These are phyloP conservation scores for Cinnamomum micranthum DNA, from an alignment of 164 flowering plant species.

Conservation along the genomic window DNA sequence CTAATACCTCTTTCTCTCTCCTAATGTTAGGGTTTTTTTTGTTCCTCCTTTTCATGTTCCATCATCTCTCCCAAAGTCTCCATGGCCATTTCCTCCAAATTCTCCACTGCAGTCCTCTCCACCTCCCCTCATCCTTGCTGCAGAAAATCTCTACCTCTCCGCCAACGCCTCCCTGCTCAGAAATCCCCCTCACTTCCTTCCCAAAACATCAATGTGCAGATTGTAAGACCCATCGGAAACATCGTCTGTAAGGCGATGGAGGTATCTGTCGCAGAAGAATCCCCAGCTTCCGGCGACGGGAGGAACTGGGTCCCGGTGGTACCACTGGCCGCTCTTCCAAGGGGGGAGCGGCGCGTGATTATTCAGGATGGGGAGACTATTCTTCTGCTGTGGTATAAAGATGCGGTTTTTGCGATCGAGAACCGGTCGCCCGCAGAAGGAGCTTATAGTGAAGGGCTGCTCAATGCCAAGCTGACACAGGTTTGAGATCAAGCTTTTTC, in stretches of 20 bases:
- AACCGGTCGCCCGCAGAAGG: slow-evolving; percentile 94
- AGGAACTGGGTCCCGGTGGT: slow-evolving; percentile 88
- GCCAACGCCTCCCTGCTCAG: neutral
- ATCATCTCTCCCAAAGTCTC: slow-evolving; percentile 1
- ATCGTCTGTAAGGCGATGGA: slow-evolving; percentile 54
- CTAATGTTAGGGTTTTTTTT: neutral
- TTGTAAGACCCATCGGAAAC: neutral
- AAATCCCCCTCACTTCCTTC: slow-evolving; percentile 9
- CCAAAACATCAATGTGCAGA: slow-evolving; percentile 7
- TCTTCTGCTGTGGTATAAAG: slow-evolving; percentile 84
- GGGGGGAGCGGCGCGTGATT: slow-evolving; percentile 87
- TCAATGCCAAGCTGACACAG: slow-evolving; percentile 89
- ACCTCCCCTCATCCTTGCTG: slow-evolving; percentile 12
- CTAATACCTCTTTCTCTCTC: slow-evolving; percentile 8
- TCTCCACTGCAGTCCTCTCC: slow-evolving; percentile 20
- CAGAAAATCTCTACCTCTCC: slow-evolving; percentile 9
- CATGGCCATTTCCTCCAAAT: slow-evolving; percentile 37
- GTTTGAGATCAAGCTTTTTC: slow-evolving; percentile 18
- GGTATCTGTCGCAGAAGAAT: slow-evolving; percentile 43
- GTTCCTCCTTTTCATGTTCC: no score
- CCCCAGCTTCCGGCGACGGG: slow-evolving; percentile 28
- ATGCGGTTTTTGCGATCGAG: slow-evolving; percentile 77
- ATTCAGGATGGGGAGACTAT: slow-evolving; percentile 79
- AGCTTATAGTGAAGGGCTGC: slow-evolving; percentile 80
- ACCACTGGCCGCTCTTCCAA: slow-evolving; percentile 80